Percentiles rank a stretch among this genome's conserved stretches.
These are phyloP conservation scores for Amylocarpus encephaloides DNA, from an alignment of 2,329 filamentous ascomycete genomes.

Conservation along the genomic window DNA sequence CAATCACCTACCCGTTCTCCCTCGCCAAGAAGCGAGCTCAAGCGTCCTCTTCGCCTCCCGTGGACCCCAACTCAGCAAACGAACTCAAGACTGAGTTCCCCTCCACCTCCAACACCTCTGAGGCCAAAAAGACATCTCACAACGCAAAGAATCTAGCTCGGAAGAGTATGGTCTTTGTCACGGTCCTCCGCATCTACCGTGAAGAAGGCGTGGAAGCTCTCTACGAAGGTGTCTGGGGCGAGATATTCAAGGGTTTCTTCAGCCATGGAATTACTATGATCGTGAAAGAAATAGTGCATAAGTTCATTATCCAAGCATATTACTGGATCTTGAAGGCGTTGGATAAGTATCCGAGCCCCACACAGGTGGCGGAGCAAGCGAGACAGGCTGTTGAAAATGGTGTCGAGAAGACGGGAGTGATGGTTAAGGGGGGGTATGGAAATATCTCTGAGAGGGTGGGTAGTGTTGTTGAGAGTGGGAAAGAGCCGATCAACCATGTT, in stretches of 20 bases:
- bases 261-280: conserved; percentile 83
- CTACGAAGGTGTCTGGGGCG: conserved; percentile 70
- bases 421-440: not conserved
- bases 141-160: conserved; percentile 24
- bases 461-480: not conserved
- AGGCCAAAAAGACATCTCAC: conserved; percentile 20
- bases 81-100: conserved; percentile 27
- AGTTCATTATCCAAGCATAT: conserved; percentile 64
- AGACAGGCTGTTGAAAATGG: conserved; percentile 26
- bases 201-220: conserved; percentile 62
- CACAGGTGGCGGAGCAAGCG: conserved; percentile 35
- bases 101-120: conserved; percentile 30
- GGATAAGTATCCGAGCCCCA: conserved; percentile 37
- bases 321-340: conserved; percentile 52
- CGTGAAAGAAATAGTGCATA: conserved; percentile 72
- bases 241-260: conserved; percentile 78
- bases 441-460: conserved; percentile 6
- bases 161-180: conserved; percentile 53
- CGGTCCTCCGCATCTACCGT: conserved; percentile 50
- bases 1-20: conserved; percentile 78
- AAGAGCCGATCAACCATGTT: not conserved
- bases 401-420: conserved; percentile 9
- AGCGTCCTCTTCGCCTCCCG: conserved; percentile 41
- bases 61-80: conserved; percentile 26
- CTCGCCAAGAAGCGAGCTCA: conserved; percentile 78